Percentiles rank a stretch among this genome's conserved stretches.
Evolutionary conservation across 345 rosid species (phyloP).

Genomic region (Aethionema arabicum): DNA sequence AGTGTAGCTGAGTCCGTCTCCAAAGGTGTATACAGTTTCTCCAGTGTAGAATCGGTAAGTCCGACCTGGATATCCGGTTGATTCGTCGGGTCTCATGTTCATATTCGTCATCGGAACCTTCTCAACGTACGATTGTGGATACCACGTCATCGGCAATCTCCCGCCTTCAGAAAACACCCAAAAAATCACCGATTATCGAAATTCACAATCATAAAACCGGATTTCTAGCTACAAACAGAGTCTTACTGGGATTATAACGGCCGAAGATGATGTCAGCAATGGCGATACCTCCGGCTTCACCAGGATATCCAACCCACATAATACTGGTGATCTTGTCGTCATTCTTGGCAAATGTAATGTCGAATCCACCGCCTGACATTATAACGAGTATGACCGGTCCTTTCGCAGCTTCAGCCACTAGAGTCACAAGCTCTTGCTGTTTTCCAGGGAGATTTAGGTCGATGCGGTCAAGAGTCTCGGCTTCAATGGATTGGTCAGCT

Average conservation of each 20-base stretch:
- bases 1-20: constrained; percentile 62
- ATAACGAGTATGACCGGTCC: constrained; percentile 77
- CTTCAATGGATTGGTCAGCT: constrained; percentile 52
- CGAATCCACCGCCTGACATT: constrained; percentile 84
- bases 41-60: constrained; percentile 74
- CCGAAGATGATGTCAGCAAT: constrained; percentile 76
- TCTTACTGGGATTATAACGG: constrained; percentile 59
- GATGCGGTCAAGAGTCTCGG: constrained; percentile 50
- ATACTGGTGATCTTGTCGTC: constrained; percentile 50
- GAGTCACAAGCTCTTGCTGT: constrained; percentile 52
- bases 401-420: constrained; percentile 57
- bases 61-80: constrained; percentile 70
- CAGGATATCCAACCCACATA: constrained; percentile 65
- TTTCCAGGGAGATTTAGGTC: constrained; percentile 63
- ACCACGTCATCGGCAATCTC: constrained; percentile 77
- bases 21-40: constrained; percentile 63
- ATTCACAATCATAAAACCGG: not conserved
- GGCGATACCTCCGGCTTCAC: constrained; percentile 75
- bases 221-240: not conserved
- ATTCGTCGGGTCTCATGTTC: constrained; percentile 71
- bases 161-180: constrained; percentile 44
- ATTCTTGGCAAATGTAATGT: constrained; percentile 62
- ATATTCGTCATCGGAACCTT: constrained; percentile 71
- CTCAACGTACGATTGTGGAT: constrained; percentile 63
- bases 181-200: constrained; percentile 7